Evolutionary conservation across 257 asterid genomes (phyloP).

Genomic region (Solanum lignicaule): DNA sequence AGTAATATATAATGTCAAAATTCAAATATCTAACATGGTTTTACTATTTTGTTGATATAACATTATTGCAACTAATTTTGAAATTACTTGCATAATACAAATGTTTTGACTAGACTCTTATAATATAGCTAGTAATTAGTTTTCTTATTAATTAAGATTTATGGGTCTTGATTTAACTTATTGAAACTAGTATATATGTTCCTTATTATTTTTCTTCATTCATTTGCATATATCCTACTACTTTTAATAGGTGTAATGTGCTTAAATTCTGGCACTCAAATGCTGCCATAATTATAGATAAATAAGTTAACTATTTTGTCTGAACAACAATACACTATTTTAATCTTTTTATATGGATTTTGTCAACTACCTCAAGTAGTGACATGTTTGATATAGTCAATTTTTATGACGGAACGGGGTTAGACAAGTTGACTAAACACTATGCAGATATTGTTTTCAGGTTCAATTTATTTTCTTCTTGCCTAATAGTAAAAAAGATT

Average conservation of each 20-base stretch:
- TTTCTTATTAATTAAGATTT: not conserved
- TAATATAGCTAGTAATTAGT: not conserved
- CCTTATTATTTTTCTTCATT: too few relatives aligned
- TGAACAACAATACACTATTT: not conserved
- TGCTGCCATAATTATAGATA: not conserved
- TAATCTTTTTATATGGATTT: too few relatives aligned
- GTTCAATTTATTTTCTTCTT: not conserved
- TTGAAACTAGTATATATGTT: not conserved
- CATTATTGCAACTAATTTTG: not conserved
- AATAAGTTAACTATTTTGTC: not conserved
- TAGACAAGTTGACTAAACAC: not conserved
- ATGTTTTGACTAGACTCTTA: not conserved
- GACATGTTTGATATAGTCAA: not conserved
- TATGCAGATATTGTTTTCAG: not conserved
- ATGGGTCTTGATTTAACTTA: not conserved
- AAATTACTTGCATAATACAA: too few relatives aligned
- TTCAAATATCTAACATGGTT: not conserved
- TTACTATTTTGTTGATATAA: too few relatives aligned
- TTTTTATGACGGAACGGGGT: rapidly evolving
- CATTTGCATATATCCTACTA: not conserved
- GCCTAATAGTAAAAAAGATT: too few relatives aligned
- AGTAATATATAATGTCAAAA: not conserved
- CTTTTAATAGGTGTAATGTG: not conserved
- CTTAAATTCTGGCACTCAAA: not conserved
- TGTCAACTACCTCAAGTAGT: not conserved